Evolutionary conservation across 306 rosid species (phyloP).

Genomic region (Begonia fuchsioides): DNA sequence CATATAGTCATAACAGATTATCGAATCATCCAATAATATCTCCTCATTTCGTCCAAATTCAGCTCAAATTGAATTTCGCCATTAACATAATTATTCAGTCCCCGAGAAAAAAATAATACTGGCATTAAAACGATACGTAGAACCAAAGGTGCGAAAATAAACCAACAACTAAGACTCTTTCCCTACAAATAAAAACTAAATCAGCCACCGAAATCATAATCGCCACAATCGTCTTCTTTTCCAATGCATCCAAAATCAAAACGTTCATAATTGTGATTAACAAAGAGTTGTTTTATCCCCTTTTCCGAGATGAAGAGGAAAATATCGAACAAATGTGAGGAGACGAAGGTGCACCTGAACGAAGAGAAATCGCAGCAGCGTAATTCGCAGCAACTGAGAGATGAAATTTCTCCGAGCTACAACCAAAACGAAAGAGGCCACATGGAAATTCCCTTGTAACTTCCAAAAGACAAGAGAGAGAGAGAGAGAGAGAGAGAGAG

Average conservation of each 20-base stretch:
- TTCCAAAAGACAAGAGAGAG: no score
- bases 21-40: neutral
- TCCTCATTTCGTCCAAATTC: neutral
- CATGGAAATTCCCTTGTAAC: no score
- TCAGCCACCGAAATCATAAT: neutral
- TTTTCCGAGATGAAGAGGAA: neutral
- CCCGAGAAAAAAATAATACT: neutral
- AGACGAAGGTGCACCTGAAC: conserved; percentile 23
- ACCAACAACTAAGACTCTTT: neutral
- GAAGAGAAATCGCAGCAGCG: conserved; percentile 17
- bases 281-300: neutral
- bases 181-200: neutral
- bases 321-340: neutral
- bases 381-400: conserved; percentile 9
- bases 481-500: no score
- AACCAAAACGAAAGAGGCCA: no score
- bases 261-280: neutral
- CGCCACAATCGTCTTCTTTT: neutral
- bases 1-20: neutral
- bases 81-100: neutral
- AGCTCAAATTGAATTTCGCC: neutral
- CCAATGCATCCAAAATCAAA: neutral
- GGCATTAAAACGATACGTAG: neutral
- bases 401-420: no score
- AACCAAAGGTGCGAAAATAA: neutral